These are phyloP conservation scores for Coniochaeta sp. DNA, from an alignment of 2,329 filamentous ascomycete genomes.

Conservation along the genomic window DNA sequence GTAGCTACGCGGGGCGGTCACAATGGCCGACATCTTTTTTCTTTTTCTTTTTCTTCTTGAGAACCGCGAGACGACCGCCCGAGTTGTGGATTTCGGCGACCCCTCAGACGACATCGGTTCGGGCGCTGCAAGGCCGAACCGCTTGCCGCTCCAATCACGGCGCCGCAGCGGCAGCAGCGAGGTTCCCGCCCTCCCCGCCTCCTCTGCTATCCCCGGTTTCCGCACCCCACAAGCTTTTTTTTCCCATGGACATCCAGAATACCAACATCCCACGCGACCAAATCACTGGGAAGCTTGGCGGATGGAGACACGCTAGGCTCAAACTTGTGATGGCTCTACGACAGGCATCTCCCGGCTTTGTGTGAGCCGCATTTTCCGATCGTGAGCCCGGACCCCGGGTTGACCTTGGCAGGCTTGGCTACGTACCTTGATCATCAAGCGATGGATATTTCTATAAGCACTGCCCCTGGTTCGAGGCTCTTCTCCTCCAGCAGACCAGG, in stretches of 20 bases:
- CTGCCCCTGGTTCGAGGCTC: no score
- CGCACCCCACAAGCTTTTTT: neutral
- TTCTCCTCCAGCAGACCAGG: no score
- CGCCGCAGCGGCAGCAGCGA: neutral
- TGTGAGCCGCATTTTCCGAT: neutral
- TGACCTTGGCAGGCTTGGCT: no score
- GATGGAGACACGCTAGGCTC: neutral
- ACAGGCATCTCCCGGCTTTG: neutral
- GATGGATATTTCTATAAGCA: no score
- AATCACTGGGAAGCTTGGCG: constrained; percentile 1
- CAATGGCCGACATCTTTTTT: neutral
- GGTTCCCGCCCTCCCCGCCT: neutral
- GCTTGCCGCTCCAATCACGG: neutral
- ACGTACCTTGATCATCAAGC: no score
- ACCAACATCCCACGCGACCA: neutral
- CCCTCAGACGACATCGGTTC: neutral
- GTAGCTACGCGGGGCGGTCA: neutral
- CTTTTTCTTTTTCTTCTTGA: no score
- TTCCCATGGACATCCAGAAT: no score
- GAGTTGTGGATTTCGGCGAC: neutral
- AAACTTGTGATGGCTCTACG: neutral
- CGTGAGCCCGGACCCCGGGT: neutral
- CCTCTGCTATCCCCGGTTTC: neutral
- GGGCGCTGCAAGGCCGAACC: neutral
- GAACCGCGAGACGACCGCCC: neutral